Conservation (phyloP, 352 stramenopile genomes). For the Phytophthora boehmeriae region DNA sequence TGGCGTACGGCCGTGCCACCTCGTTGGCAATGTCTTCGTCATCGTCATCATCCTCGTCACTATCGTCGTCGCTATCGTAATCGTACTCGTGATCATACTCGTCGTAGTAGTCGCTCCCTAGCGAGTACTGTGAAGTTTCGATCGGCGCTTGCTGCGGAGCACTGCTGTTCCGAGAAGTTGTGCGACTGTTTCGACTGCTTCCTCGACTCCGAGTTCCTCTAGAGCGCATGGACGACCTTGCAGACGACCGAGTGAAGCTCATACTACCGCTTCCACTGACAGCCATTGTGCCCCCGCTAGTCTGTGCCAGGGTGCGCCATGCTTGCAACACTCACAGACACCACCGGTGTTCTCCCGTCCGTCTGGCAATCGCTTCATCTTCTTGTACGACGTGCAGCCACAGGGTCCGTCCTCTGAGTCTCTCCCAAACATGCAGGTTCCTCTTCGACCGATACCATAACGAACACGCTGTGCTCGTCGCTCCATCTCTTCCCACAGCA, state of each 20-base stretch:
- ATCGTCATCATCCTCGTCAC: conserved; percentile 49
- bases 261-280: conserved; percentile 23
- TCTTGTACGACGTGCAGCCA: conserved; percentile 67
- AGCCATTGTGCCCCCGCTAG: conserved; percentile 55
- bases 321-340: conserved; percentile 71
- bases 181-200: conserved; percentile 42
- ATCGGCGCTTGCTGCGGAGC: conserved; percentile 18
- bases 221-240: conserved; percentile 22
- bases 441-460: conserved; percentile 42
- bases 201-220: conserved; percentile 31
- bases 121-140: conserved; percentile 41
- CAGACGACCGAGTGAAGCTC: conserved; percentile 12
- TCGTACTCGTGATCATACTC: conserved; percentile 56
- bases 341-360: conserved; percentile 55
- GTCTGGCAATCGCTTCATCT: conserved; percentile 42
- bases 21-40: conserved; percentile 82
- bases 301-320: conserved; percentile 76
- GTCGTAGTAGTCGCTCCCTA: conserved; percentile 49
- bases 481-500: conserved; percentile 85
- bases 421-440: conserved; percentile 73
- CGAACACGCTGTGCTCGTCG: conserved; percentile 42
- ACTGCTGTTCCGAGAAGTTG: conserved; percentile 15
- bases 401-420: conserved; percentile 46
- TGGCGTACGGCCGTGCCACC: conserved; percentile 58
- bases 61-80: conserved; percentile 45